These are phyloP conservation scores for Myxozyma geophila DNA, from an alignment of 805 yeast genomes.

Conservation along the genomic window DNA sequence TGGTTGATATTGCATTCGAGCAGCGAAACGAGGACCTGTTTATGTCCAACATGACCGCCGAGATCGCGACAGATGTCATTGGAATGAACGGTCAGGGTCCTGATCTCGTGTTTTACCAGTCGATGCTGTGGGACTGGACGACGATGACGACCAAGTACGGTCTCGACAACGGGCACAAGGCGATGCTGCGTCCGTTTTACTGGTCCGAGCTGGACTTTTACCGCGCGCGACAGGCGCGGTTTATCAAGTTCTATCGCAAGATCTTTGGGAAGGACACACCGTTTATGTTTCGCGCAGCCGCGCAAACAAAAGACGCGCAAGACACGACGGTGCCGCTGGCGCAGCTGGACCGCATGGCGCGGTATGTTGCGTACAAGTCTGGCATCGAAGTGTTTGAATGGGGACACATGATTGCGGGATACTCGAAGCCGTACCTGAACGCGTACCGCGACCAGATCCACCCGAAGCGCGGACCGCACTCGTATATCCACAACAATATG, in stretches of 20 bases:
- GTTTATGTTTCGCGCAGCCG: constrained; percentile 24
- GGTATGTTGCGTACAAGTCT: constrained; percentile 13
- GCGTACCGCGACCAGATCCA: constrained; percentile 21
- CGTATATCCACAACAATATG: constrained; percentile 22
- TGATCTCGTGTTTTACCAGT: constrained; percentile 24
- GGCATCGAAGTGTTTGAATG: constrained; percentile 29
- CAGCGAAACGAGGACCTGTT: constrained; percentile 16
- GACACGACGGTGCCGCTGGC: constrained; percentile 18
- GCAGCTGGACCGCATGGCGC: constrained; percentile 20
- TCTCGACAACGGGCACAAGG: background rate
- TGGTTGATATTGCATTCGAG: constrained; percentile 22
- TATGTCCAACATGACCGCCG: background rate
- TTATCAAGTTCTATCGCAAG: constrained; percentile 9
- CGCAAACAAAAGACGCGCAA: constrained; percentile 9
- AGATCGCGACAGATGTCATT: constrained; percentile 1
- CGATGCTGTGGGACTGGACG: constrained; percentile 23
- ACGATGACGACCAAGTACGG: background rate
- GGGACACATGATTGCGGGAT: constrained; percentile 24
- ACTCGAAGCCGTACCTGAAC: background rate
- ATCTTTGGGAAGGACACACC: constrained; percentile 28
- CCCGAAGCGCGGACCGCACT: constrained; percentile 6
- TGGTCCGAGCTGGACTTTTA: constrained; percentile 27
- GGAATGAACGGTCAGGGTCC: constrained; percentile 24
- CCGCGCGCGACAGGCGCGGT: constrained; percentile 12
- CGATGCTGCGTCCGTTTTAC: constrained; percentile 7